Base-by-base conservation (phyloP, 2,329 filamentous ascomycete species). In the Pleurostoma richardsiae region DNA sequence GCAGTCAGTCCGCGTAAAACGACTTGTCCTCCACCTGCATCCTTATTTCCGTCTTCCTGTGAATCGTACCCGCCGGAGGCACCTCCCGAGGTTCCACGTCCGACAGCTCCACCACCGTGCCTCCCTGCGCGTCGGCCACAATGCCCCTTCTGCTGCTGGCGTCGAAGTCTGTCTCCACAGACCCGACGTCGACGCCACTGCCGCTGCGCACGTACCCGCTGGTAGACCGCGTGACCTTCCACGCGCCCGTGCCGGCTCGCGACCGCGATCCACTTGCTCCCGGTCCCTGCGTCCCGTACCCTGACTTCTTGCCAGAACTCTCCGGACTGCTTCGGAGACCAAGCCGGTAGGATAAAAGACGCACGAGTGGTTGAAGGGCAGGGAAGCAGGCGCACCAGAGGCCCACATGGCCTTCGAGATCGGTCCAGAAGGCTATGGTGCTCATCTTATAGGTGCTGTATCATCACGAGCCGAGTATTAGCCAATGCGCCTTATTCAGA, bases 311-410 rank as follows among this genome's bases (percentile, higher is more conserved):
- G 33, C 8, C 8, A 86, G 50, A 46, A 43, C 43, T 48, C n/a
- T 45, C 39, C 19, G 52, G 45, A 26, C 29, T 45, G 42, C 47
- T 50, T 39, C 50, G 48, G 4, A 58, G 42, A 48, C 58, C 60
- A 19, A 69, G 56, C 31, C 53, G 55, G 50, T 47, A 52, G 2
- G 54, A 53, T 19, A 61, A 27, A n/a, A 59, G 46, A n/a, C 67
- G 63, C 5, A 68, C 48, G 11, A 71, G 47, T 3, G 67, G 66
- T 38, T 71, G 67, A 8, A 71, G 51, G 3, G 68, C 59, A 4
- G 68, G 67, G 38, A 71, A 66, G 49, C 67, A 72, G 10, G 60
- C 59, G 41, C 66, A 66, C 68, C 69, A 72, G 30, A 72, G 56
- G n/a, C 68, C 70, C 40, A 67, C 56, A 48, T 72, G 68, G 40